Conservation (phyloP, 78 protist species). For the Paratrimastix pyriformis region DNA sequence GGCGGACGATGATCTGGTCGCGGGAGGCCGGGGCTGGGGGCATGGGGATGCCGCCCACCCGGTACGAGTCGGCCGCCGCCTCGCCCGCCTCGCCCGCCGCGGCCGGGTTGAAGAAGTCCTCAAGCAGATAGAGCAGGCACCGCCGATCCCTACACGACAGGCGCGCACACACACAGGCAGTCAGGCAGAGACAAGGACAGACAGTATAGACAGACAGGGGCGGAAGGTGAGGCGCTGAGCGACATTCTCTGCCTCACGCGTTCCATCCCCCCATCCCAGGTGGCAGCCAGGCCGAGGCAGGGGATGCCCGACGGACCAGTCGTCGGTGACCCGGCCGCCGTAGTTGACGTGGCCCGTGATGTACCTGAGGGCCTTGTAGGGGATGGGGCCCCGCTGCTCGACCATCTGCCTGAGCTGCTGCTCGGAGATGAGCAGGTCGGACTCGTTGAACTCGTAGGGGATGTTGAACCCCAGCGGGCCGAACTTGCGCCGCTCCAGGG, state of each 20-base stretch:
- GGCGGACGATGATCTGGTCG: neutral
- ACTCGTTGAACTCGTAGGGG: conserved; percentile 45
- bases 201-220: neutral
- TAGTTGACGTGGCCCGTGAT: conserved; percentile 56
- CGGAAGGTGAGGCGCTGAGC: neutral
- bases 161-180: neutral
- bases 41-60: conserved; percentile 39
- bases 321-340: conserved; percentile 79
- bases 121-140: neutral
- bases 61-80: conserved; percentile 7
- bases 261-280: neutral
- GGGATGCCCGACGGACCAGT: no score
- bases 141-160: no score
- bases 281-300: neutral
- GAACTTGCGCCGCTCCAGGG: conserved; percentile 36
- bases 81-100: neutral
- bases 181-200: neutral
- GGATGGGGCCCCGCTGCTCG: conserved; percentile 16
- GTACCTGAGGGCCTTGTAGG: conserved; percentile 39
- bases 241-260: neutral
- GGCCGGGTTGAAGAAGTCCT: conserved; percentile 19
- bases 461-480: conserved; percentile 47
- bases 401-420: conserved; percentile 32
- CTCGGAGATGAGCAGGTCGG: conserved; percentile 36
- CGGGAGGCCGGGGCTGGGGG: conserved; percentile 34